Evolutionary conservation across 108 stramenopile genomes (phyloP).

Genomic region (Pseudonitzschia multiseries): DNA sequence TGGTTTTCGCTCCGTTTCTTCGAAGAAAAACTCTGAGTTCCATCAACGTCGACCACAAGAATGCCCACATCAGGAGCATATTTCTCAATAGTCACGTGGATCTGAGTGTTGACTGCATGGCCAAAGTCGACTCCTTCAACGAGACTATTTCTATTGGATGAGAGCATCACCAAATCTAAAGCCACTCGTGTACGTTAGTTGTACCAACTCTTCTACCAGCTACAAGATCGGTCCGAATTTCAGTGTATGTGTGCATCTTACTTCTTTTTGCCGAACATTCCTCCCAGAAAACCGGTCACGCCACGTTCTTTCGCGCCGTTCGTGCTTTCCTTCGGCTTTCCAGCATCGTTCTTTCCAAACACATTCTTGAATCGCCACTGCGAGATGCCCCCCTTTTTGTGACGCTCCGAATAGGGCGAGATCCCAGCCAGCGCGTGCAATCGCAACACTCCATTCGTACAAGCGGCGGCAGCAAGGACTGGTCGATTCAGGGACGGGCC

Average conservation of each 20-base stretch:
- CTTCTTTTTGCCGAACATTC: slow-evolving; percentile 48
- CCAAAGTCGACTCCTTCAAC: too few relatives aligned
- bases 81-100: too few relatives aligned
- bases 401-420: slow-evolving; percentile 71
- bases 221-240: too few relatives aligned
- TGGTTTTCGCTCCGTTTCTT: too few relatives aligned
- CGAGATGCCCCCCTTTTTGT: slow-evolving; percentile 39
- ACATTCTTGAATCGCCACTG: slow-evolving; percentile 70
- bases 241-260: neutral
- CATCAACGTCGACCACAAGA: too few relatives aligned
- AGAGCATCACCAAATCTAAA: too few relatives aligned
- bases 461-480: slow-evolving; percentile 81
- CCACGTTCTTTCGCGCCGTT: slow-evolving; percentile 52
- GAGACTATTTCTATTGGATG: too few relatives aligned
- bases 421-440: slow-evolving; percentile 87
- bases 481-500: slow-evolving; percentile 85
- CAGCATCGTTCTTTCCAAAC: slow-evolving; percentile 71
- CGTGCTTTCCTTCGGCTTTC: slow-evolving; percentile 71
- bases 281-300: slow-evolving; percentile 53
- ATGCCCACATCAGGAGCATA: too few relatives aligned
- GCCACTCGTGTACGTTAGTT: too few relatives aligned
- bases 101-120: too few relatives aligned
- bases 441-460: slow-evolving; percentile 76
- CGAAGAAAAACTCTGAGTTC: too few relatives aligned
- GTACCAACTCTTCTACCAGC: too few relatives aligned